Evolutionary conservation across 106 monocot species (phyloP).

Genomic region (Chionographis japonica): DNA sequence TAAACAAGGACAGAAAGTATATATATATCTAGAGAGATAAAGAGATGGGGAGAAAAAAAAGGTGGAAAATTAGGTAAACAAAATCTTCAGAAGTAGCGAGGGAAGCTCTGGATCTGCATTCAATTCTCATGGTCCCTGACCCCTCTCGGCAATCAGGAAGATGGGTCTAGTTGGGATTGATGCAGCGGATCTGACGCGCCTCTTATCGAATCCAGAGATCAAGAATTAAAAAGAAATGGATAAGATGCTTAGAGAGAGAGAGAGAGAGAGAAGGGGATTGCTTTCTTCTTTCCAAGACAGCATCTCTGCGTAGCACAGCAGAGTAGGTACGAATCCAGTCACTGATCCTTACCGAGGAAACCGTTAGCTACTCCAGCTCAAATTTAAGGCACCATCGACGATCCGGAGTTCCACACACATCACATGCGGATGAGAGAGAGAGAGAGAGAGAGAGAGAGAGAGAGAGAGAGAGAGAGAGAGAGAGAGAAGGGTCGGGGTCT

Average conservation of each 20-base stretch:
- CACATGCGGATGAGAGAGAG: too few relatives aligned
- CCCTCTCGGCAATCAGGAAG: background rate
- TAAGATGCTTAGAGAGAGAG: background rate
- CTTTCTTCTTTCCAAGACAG: background rate
- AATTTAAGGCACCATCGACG: too few relatives aligned
- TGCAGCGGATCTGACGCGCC: slow-evolving; percentile 17
- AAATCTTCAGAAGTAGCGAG: too few relatives aligned
- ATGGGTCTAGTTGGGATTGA: slow-evolving; percentile 35
- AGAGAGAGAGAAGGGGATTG: background rate
- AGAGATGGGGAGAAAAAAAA: too few relatives aligned
- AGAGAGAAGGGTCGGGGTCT: background rate
- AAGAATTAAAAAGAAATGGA: background rate
- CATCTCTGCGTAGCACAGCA: background rate
- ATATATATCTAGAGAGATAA: too few relatives aligned
- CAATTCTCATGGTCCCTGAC: background rate
- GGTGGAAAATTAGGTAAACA: too few relatives aligned
- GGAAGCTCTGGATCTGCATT: too few relatives aligned
- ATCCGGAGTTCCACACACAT: background rate
- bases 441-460: too few relatives aligned
- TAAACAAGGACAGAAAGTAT: too few relatives aligned
- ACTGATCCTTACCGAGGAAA: slow-evolving; percentile 7
- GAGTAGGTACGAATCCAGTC: slow-evolving; percentile 38
- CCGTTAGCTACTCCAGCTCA: slow-evolving; percentile 3
- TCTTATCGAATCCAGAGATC: slow-evolving; percentile 24
- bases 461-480: background rate